Evolutionary conservation across 208 protist species (phyloP), one percentile per base, ranked within the genome.

Genomic region (Porcisia hertigi): DNA sequence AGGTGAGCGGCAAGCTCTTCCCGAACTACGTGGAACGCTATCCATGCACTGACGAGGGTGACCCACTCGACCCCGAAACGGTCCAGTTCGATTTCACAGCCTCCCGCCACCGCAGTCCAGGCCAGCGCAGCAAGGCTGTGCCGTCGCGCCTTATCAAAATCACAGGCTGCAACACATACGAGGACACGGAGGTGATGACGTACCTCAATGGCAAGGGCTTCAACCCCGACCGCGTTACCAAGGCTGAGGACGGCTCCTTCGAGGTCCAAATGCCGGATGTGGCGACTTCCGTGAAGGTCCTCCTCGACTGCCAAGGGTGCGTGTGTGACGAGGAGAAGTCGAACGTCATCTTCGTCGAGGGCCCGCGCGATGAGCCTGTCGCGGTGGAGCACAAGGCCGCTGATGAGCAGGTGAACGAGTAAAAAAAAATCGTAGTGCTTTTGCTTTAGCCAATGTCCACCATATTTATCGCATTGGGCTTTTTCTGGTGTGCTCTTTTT

Each of bases 281-380:
- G 64, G 90, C 86, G 25, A 94, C 86, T 14, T 88, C 92, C 16
- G 91, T 97, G 67, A 90, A 90, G 71, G 67, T 96, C 20, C 89
- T 97, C n/a, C 85, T 95, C 6, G 86, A 85, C 57, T 96, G 91
- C 80, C 91, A 96, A 69, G 92, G 88, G 66, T 86, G 88, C 74
- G 86, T 97, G 7, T 97, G 93, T 80, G 85, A 88, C 5, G 90
- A 97, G 81, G 93, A 97, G 79, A 82, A 91, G 49, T 95, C 91
- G 52, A 96, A 96, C 81, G 89, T 97, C 71, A 89, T 97, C 69
- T 97, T 97, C 75, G 75, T 97, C 69, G 88, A 94, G 54, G 91
- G 81, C 34, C 88, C 91, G 2, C 77, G 77, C 47, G 77, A 82
- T 57, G 77, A 82, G 69, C 77, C 65, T 16, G 39, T 30, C 62